Evolutionary conservation across 805 yeast species (phyloP).

Genomic region (Lachancea kluyveri): DNA sequence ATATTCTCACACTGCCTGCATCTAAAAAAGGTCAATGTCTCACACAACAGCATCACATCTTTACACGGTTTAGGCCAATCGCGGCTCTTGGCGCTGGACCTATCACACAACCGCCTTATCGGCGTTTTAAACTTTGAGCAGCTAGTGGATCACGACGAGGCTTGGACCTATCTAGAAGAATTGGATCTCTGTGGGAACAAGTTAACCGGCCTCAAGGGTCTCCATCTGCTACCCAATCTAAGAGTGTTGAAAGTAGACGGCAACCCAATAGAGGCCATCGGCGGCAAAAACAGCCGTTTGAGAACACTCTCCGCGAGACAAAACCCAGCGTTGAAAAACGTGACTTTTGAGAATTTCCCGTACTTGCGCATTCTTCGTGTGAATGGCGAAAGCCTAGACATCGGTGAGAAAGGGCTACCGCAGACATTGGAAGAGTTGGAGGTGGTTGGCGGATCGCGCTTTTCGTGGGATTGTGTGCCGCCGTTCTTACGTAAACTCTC

Average conservation of each 20-base stretch:
- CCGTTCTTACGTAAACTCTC: conserved; percentile 6
- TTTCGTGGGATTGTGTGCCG: conserved; percentile 3
- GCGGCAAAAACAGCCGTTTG: conserved; percentile 5
- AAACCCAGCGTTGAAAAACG: conserved; percentile 4
- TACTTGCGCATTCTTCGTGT: conserved; percentile 6
- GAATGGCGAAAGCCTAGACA: conserved; percentile 5
- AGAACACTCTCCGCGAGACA: conserved; percentile 2
- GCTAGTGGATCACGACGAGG: conserved; percentile 10
- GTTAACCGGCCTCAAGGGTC: conserved; percentile 19
- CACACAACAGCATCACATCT: conserved; percentile 18
- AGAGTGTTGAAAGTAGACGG: conserved; percentile 18
- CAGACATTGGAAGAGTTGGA: conserved; percentile 8
- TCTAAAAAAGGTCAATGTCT: conserved; percentile 18
- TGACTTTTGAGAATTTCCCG: conserved; percentile 7
- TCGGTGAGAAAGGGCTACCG: conserved; percentile 4
- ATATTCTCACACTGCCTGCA: conserved; percentile 11
- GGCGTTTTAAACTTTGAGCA: conserved; percentile 24
- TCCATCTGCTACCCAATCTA: conserved; percentile 14
- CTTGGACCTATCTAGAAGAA: conserved; percentile 19
- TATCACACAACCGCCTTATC: conserved; percentile 17
- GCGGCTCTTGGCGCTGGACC: conserved; percentile 14
- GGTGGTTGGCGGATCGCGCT: conserved; percentile 5
- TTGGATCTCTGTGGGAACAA: conserved; percentile 21
- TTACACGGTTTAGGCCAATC: conserved; percentile 18
- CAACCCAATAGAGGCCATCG: conserved; percentile 18